Conservation (phyloP, 345 rosid genomes). For the Melaleuca alternifolia region DNA sequence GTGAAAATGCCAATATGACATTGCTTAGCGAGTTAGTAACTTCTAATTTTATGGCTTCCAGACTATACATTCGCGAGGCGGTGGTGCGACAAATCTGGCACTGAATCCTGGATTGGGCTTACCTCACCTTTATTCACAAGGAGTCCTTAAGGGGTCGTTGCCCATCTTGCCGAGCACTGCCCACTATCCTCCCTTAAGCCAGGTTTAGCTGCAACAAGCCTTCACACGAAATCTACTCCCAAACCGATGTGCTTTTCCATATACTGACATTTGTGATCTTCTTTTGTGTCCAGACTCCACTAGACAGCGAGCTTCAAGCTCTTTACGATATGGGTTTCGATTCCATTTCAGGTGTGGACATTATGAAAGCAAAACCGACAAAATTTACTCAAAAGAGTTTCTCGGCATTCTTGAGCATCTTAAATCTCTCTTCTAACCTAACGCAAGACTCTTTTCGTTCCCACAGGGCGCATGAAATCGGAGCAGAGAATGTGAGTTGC, state of each 20-base stretch:
- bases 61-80: conserved; percentile 55
- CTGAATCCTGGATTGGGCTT: conserved; percentile 32
- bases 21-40: background rate
- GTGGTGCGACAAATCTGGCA: conserved; percentile 33
- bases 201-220: conserved; percentile 21
- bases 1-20: background rate
- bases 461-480: background rate
- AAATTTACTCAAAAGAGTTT: conserved; percentile 19
- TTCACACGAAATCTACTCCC: background rate
- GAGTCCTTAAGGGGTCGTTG: conserved; percentile 36
- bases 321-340: conserved; percentile 72
- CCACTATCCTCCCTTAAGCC: conserved; percentile 53
- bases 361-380: conserved; percentile 32
- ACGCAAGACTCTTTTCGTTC: background rate
- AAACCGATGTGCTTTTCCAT: background rate
- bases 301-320: conserved; percentile 65
- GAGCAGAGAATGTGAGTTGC: background rate
- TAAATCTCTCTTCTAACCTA: background rate
- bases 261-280: background rate
- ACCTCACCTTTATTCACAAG: conserved; percentile 25
- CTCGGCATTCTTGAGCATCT: background rate
- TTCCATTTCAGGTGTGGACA: conserved; percentile 44
- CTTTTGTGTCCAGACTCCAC: conserved; percentile 20
- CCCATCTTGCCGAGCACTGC: conserved; percentile 34
- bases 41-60: conserved; percentile 11